Evolutionary conservation across 495 filamentous ascomycete species (phyloP), one percentile per base, ranked within the genome.

Genomic region (Pyrenula aspistea): DNA sequence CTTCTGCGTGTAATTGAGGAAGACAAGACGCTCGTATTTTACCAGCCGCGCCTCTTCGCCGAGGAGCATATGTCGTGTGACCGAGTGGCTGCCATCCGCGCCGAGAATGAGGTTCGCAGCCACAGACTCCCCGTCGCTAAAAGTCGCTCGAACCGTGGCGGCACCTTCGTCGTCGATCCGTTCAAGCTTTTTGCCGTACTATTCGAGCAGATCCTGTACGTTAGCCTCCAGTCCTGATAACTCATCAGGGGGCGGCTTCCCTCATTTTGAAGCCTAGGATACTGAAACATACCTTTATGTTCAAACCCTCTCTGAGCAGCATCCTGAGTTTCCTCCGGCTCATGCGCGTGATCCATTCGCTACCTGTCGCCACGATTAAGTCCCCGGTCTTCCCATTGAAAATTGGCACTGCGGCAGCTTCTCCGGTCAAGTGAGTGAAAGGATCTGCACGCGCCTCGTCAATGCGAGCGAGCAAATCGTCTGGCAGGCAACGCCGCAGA

Each of bases 41-140:
- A n/a, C n/a, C n/a, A n/a, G n/a, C n/a, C n/a, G n/a, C n/a, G n/a
- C n/a, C n/a, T n/a, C n/a, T n/a, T n/a, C n/a, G n/a, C n/a, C n/a
- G n/a, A 48, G 11, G 42, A 19, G 11, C 11, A 48, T 11, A 11
- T 48, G 11, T 10, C 82, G 75, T 10, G 77, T 72, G 20, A 71
- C 70, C 1, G 81, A 84, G 65, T 83, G 77, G n/a, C 84, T 80
- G 2, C 83, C 83, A 60, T 86, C 83, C 62, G 81, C 83, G 49
- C 81, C 82, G 8, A 84, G 63, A 1, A 85, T 65, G 2, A 85
- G 61, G 56, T 84, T 77, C 0, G 71, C 80, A 22, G 66, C 63
- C 0, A 69, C 75, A 2, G 66, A 63, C 0, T 68, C 69, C 2
- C 76, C 75, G 61, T 80, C 77, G 23, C 73, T 64, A 61, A 85